A percentile compares a stretch with the other conserved stretches of the same genome.
phyloP scores from a whole-genome alignment of 768 basidiomycete species.

The Amanita rimosa region DNA sequence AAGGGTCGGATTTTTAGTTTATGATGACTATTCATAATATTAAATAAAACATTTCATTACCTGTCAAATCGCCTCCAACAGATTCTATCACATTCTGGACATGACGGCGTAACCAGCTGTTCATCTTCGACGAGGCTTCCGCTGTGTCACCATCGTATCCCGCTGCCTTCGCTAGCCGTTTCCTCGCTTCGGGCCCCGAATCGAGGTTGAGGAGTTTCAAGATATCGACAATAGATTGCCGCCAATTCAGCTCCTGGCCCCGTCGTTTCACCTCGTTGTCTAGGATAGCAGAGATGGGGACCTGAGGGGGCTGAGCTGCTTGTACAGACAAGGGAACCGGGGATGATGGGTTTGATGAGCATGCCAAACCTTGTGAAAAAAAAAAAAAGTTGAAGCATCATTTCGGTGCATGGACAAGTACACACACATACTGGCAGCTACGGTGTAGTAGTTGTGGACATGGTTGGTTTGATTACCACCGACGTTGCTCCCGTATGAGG shows the following conservation, averaged over 20 bases:
- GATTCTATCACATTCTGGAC: neutral
- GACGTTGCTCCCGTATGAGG: neutral
- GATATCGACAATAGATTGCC: constrained; percentile 2
- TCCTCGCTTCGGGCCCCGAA: neutral
- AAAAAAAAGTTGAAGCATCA: too few relatives aligned
- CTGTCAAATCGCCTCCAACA: neutral
- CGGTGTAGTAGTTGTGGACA: neutral
- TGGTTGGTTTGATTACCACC: neutral
- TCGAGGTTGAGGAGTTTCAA: constrained; percentile 2
- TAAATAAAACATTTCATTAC: neutral
- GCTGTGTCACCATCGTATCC: neutral
- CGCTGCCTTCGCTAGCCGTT: neutral
- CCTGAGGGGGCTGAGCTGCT: neutral
- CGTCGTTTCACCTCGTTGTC: neutral
- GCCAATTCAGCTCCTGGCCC: neutral
- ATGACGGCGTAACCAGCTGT: neutral
- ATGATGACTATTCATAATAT: too few relatives aligned
- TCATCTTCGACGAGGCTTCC: neutral
- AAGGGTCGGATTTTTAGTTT: neutral
- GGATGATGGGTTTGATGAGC: neutral
- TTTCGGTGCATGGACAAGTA: neutral
- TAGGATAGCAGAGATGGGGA: neutral
- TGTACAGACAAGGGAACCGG: neutral
- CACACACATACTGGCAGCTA: neutral
- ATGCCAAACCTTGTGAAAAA: neutral